A percentile compares a stretch with the other conserved stretches of the same genome.
phyloP scores from a whole-genome alignment of 192 early-diverging fungal genomes.

The Umbelopsis isabellina region DNA sequence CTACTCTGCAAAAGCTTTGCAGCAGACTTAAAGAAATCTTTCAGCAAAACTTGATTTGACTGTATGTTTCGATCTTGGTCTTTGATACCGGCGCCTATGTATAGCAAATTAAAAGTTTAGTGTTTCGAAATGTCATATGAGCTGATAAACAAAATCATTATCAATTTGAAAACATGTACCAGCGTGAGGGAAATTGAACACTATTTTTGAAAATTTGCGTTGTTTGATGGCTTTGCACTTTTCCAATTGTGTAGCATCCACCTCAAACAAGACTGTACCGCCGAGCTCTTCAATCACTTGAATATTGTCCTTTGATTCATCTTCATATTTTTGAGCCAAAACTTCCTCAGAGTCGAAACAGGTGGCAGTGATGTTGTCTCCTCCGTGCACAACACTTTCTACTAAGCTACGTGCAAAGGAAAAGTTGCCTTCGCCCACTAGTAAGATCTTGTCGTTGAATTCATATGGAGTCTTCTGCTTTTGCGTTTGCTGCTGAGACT shows the following conservation, averaged over 20 bases:
- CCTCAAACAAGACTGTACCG: conserved; percentile 70
- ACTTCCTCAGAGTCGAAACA: conserved; percentile 72
- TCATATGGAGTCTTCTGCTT: conserved; percentile 9
- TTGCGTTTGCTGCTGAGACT: not conserved
- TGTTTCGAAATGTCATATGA: not conserved
- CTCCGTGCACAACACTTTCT: conserved; percentile 55
- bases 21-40: conserved; percentile 65
- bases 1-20: conserved; percentile 50
- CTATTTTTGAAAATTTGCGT: conserved; percentile 75
- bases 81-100: conserved; percentile 82
- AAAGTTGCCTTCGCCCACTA: conserved; percentile 95
- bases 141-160: not conserved
- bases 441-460: conserved; percentile 61
- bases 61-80: conserved; percentile 86
- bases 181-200: conserved; percentile 97
- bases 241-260: conserved; percentile 77
- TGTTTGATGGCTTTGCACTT: conserved; percentile 59
- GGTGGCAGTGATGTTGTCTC: conserved; percentile 72
- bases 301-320: conserved; percentile 68
- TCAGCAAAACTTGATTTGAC: conserved; percentile 75
- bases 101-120: not conserved
- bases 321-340: conserved; percentile 76
- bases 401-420: conserved; percentile 81
- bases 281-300: conserved; percentile 61
- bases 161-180: conserved; percentile 47